Evolutionary conservation across 1,284 basidiomycete genomes (phyloP).

Genomic region (Sporisorium reilianum): DNA sequence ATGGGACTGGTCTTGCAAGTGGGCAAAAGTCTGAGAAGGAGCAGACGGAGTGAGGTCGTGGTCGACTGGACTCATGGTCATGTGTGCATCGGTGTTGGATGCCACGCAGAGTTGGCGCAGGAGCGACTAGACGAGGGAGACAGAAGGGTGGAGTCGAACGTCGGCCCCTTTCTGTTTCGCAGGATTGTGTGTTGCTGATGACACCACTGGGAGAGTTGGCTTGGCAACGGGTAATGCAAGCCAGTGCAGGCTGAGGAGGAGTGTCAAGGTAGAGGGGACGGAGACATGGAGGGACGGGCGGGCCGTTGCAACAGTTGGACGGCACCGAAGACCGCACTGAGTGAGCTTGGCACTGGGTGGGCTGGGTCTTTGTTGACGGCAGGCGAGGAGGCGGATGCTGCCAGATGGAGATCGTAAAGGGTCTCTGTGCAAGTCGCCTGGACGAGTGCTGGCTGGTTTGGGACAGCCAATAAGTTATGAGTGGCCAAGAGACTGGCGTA

Average conservation of each 20-base stretch:
- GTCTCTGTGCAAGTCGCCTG: too few relatives aligned
- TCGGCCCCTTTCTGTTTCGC: background rate
- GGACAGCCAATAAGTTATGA: background rate
- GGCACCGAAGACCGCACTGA: background rate
- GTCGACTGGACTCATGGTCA: conserved; percentile 21
- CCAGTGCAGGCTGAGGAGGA: conserved; percentile 1
- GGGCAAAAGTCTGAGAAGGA: conserved; percentile 34
- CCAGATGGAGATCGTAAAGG: background rate
- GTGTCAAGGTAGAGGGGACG: conserved; percentile 1
- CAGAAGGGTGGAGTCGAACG: background rate
- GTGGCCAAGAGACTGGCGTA: too few relatives aligned
- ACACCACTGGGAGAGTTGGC: background rate
- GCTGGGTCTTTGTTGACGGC: background rate
- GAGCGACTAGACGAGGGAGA: background rate
- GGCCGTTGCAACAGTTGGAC: background rate
- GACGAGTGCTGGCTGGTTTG: too few relatives aligned
- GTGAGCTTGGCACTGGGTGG: background rate
- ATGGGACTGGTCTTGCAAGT: conserved; percentile 35
- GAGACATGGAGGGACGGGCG: conserved; percentile 5
- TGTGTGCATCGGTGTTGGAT: conserved; percentile 1
- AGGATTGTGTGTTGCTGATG: conserved; percentile 1
- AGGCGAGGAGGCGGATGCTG: background rate
- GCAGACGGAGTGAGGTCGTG: conserved; percentile 44
- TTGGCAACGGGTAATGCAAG: background rate
- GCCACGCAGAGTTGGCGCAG: background rate